Evolutionary conservation across 331 rosid genomes (phyloP).

Genomic region (Stylosanthes scabra): DNA sequence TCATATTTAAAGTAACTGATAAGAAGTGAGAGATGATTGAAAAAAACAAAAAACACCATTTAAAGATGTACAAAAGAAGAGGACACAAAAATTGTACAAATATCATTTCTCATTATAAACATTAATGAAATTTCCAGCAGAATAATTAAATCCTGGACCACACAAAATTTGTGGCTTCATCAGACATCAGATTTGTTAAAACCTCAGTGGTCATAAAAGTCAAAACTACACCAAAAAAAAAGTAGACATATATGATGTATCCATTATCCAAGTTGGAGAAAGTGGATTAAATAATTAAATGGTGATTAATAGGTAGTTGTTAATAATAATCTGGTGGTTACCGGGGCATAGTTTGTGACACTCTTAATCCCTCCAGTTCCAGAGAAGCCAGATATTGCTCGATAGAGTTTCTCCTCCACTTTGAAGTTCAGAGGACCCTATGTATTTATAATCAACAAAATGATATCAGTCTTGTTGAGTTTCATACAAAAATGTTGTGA

Average conservation of each 20-base stretch:
- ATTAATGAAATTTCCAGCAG: too few relatives aligned
- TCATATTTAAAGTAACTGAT: too few relatives aligned
- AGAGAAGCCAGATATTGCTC: constrained; percentile 48
- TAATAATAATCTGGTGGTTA: constrained; percentile 28
- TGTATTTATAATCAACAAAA: background rate
- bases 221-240: constrained; percentile 4
- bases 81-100: too few relatives aligned
- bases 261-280: background rate
- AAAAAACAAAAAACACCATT: too few relatives aligned
- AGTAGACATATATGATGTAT: background rate
- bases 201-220: too few relatives aligned
- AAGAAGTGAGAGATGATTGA: too few relatives aligned
- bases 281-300: background rate
- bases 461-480: background rate
- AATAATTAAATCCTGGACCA: too few relatives aligned
- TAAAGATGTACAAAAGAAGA: too few relatives aligned
- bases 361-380: constrained; percentile 62
- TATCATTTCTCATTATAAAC: too few relatives aligned
- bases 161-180: too few relatives aligned
- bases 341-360: constrained; percentile 58
- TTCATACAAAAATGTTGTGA: background rate
- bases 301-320: background rate
- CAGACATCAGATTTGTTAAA: too few relatives aligned
- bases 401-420: constrained; percentile 39
- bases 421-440: constrained; percentile 40